A percentile compares a stretch with the other conserved stretches of the same genome.
Conservation (phyloP, 176 grass and related monocot genomes). For the Themeda triandra region DNA sequence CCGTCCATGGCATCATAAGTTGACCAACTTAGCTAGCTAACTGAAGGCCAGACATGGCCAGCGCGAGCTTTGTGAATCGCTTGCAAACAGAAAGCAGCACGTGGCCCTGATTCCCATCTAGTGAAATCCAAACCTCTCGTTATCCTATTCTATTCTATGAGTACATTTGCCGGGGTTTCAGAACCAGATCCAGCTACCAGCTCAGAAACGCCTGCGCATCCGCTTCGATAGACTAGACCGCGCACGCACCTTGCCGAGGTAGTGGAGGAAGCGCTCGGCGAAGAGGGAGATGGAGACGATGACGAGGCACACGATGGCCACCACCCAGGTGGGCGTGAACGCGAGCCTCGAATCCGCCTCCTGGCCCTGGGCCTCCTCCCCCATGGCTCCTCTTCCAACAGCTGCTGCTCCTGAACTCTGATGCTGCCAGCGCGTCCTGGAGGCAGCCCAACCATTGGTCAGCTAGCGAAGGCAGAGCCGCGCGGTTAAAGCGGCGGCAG, state of each 20-base stretch:
- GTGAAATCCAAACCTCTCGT: background rate
- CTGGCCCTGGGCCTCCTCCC: background rate
- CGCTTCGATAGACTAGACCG: background rate
- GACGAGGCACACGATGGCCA: slow-evolving; percentile 60
- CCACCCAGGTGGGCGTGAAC: slow-evolving; percentile 77
- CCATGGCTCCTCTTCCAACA: slow-evolving; percentile 1
- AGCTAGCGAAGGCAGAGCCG: background rate
- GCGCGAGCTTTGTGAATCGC: background rate
- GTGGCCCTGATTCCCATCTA: background rate
- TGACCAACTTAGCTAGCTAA: slow-evolving; percentile 3
- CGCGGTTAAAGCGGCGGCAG: slow-evolving; percentile 17
- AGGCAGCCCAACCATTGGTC: background rate
- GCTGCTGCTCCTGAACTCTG: background rate
- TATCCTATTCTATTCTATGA: too few relatives aligned
- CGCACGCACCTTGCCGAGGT: slow-evolving; percentile 76
- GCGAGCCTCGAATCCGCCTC: slow-evolving; percentile 28
- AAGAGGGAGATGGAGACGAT: slow-evolving; percentile 73
- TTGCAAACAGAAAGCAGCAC: background rate
- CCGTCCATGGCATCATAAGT: background rate
- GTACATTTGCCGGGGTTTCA: background rate
- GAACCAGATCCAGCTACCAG: background rate
- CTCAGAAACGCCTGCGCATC: background rate
- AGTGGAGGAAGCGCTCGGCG: slow-evolving; percentile 70
- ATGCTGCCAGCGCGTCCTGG: background rate
- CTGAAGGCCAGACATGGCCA: background rate